These are phyloP conservation scores for Brassica cretica DNA, from an alignment of 345 rosid genomes.

Conservation along the genomic window DNA sequence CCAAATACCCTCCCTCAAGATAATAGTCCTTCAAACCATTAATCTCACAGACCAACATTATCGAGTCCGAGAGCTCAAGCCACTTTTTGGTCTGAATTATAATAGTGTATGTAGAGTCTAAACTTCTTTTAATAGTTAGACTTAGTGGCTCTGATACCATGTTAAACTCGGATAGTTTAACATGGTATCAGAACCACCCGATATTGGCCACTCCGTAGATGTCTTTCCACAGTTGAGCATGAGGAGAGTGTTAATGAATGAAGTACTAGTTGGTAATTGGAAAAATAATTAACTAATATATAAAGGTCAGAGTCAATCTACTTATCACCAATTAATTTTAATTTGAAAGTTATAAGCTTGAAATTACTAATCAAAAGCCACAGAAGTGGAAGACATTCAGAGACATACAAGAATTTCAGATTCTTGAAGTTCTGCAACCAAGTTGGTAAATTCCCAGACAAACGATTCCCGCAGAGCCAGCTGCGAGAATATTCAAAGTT, in stretches of 20 bases:
- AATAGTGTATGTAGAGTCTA: background rate
- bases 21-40: background rate
- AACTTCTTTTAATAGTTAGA: background rate
- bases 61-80: background rate
- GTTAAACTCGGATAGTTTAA: too few species aligned
- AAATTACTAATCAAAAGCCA: background rate
- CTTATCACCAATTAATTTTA: background rate
- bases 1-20: background rate
- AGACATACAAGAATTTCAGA: constrained; percentile 40
- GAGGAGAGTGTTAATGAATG: background rate
- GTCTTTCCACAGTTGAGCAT: too few species aligned
- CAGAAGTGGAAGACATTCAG: background rate
- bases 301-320: background rate
- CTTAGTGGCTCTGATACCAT: background rate
- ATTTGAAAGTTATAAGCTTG: background rate
- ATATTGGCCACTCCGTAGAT: too few species aligned
- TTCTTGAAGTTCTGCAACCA: constrained; percentile 46
- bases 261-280: background rate
- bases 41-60: background rate
- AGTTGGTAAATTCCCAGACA: constrained; percentile 51
- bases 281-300: too few species aligned
- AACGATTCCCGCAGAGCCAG: constrained; percentile 44
- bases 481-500: constrained; percentile 28
- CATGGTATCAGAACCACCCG: too few species aligned
- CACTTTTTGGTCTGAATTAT: background rate